Conservation (phyloP, 257 asterid species). For the Oldenlandia corymbosa region DNA sequence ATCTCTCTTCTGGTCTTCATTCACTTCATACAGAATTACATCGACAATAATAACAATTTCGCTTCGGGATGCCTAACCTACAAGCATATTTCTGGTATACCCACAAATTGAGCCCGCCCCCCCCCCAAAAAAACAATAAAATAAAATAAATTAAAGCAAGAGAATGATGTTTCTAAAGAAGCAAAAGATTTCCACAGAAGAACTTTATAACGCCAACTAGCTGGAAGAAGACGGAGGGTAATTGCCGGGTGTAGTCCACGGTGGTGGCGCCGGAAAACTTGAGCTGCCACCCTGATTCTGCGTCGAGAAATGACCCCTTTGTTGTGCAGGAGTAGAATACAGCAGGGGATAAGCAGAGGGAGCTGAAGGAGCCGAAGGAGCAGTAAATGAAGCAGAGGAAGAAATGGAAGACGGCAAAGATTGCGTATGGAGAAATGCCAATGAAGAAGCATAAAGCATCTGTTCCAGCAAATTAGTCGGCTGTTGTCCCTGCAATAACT, state of each 20-base stretch:
- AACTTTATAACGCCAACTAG: slow-evolving; percentile 36
- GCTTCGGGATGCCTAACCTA: slow-evolving; percentile 10
- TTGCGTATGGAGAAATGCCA: slow-evolving; percentile 43
- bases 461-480: slow-evolving; percentile 35
- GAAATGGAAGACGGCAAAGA: slow-evolving; percentile 26
- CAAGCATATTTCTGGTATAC: too few species aligned
- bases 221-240: slow-evolving; percentile 50
- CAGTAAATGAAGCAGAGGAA: slow-evolving; percentile 16
- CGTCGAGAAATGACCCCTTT: slow-evolving; percentile 33
- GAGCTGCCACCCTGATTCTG: slow-evolving; percentile 30
- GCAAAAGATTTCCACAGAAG: too few species aligned
- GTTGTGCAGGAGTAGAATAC: slow-evolving; percentile 47
- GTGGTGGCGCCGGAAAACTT: slow-evolving; percentile 36
- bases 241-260: slow-evolving; percentile 46
- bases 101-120: too few species aligned
- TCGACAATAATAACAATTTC: slow-evolving; percentile 14
- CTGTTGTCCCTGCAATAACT: slow-evolving; percentile 30
- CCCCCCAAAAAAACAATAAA: background rate
- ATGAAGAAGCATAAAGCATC: slow-evolving; percentile 45
- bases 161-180: too few species aligned
- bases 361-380: background rate
- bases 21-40: slow-evolving; percentile 10
- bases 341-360: slow-evolving; percentile 33
- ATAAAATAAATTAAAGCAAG: too few species aligned
- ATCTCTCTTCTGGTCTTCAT: slow-evolving; percentile 3